Base-by-base conservation (phyloP, 129 eudicot genomes). In the Centaurea solstitialis region DNA sequence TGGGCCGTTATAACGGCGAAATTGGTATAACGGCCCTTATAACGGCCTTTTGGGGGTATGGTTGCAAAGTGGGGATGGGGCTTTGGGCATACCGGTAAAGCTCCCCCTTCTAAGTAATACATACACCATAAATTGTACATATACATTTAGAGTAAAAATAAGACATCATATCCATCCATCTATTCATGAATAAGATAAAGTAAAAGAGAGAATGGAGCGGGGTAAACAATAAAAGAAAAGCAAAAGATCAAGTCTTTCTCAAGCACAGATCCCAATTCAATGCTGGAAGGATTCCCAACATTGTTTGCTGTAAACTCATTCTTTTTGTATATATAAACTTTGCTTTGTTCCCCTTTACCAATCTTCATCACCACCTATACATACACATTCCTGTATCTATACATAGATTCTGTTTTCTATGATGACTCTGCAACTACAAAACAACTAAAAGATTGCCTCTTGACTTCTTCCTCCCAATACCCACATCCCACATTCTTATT, bases 231-330 rank as follows among this genome's bases (percentile, higher is more conserved):
- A 68, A 64, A 68, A 70, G 70, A 80, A 87, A 87, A 86, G 90
- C 84, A 88, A 85, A 89, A 86, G 88, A 90, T 82, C 87, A 87
- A 77, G 98, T 94, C 89, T 92, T 88, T 94, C 93, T 92, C 96
- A 90, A 69, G 68, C 97, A 86, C 98, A 81, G 98, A 94, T 94
- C 98, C 98, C 98, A 43, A 94, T 85, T 85, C 87, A 86, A 90
- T 86, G 88, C 88, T 74, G 88, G 87, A 90, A 86, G 89, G 93
- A 92, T 87, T 76, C 94, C 90, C 90, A 86, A 87, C 92, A 84
- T 87, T 92, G 84, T 90, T 83, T 81, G 80, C 84, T 84, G 82
- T 73, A 82, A 84, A 73, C 81, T 88, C 88, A 85, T 92, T 94
- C 98, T 85, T 91, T 94, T 94, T 94, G 98, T 89, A 70, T 79